phyloP scores from a whole-genome alignment of 176 grass and related monocot genomes.

The Puya raimondii region DNA sequence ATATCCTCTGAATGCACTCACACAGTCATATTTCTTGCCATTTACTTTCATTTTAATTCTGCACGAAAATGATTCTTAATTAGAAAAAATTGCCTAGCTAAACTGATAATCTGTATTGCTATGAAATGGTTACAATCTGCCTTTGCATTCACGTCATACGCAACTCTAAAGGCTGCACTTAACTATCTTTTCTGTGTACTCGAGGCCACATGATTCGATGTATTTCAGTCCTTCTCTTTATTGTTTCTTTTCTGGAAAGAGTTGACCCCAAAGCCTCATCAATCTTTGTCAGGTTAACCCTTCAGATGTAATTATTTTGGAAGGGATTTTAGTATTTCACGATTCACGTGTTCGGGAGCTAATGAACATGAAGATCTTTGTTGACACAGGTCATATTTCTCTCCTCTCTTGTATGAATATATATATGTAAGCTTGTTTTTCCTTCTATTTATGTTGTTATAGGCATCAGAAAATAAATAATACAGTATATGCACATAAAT shows the following conservation, averaged over 20 bases:
- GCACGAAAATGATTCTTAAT: background rate
- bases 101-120: constrained; percentile 2
- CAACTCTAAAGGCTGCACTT: background rate
- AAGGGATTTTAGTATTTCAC: constrained; percentile 92
- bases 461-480: background rate
- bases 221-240: background rate
- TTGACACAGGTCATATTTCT: constrained; percentile 68
- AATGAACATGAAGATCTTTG: constrained; percentile 99
- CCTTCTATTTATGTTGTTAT: background rate
- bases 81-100: background rate
- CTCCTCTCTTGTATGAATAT: background rate
- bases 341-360: constrained; percentile 71
- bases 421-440: background rate
- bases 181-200: background rate
- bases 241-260: background rate
- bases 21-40: background rate
- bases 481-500: too few relatives aligned
- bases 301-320: constrained; percentile 96
- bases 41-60: constrained; percentile 6
- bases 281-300: constrained; percentile 65
- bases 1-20: too few relatives aligned
- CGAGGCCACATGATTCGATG: background rate
- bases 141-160: background rate
- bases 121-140: constrained; percentile 10
- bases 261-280: background rate